Evolutionary conservation across 345 rosid species (phyloP).

Genomic region (Citrus medica): DNA sequence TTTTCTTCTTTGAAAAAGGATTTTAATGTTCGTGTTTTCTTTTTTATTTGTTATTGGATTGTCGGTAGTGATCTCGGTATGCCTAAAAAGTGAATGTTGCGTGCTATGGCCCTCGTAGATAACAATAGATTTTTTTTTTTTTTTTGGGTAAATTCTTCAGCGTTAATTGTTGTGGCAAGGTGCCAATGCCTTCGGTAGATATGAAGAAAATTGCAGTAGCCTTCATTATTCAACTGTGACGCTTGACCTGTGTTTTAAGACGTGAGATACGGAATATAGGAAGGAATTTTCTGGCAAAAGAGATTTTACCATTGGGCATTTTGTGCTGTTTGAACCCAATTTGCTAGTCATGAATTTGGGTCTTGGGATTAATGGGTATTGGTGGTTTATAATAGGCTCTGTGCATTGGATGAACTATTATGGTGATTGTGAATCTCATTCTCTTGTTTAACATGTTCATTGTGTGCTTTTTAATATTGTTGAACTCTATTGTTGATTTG

Average conservation of each 20-base stretch:
- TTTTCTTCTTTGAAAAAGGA: no score
- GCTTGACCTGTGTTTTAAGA: neutral
- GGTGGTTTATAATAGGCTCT: neutral
- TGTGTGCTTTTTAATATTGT: neutral
- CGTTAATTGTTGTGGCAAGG: neutral
- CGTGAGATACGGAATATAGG: neutral
- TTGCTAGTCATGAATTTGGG: neutral
- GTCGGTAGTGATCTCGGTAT: no score
- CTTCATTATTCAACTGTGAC: no score
- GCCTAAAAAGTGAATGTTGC: no score
- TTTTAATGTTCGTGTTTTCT: no score
- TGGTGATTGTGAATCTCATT: neutral
- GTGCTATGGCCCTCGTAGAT: no score
- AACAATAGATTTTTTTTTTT: no score
- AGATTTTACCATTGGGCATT: neutral
- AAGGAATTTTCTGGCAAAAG: neutral
- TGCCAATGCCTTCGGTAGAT: neutral
- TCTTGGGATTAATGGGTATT: neutral
- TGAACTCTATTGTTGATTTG: neutral
- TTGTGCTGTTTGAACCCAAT: neutral
- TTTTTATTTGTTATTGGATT: neutral
- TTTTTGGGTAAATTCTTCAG: neutral
- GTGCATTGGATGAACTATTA: neutral
- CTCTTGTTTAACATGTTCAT: neutral
- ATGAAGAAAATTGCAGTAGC: neutral